Conservation (phyloP, 169 alveolate species). For the Plasmodium chabaudi region DNA sequence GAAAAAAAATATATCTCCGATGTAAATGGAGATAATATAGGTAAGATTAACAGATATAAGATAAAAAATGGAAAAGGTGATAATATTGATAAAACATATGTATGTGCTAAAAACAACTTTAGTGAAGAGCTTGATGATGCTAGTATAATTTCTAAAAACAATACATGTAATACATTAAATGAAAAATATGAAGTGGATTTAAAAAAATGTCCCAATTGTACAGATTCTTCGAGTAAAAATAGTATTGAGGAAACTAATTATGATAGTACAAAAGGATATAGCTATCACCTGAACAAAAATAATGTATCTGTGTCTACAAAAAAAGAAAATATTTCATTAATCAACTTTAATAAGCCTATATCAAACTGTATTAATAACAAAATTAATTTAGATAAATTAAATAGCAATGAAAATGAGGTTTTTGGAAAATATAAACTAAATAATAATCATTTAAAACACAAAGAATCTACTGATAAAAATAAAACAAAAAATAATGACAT, state of each 20-base stretch:
- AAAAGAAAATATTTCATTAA: constrained; percentile 17
- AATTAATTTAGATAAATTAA: neutral
- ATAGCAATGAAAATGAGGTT: constrained; percentile 14
- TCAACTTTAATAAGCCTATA: constrained; percentile 1
- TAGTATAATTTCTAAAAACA: constrained; percentile 6
- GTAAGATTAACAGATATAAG: constrained; percentile 3
- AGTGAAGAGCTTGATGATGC: neutral
- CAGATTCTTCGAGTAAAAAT: neutral
- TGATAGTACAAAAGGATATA: neutral
- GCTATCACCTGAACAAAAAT: neutral
- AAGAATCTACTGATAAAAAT: constrained; percentile 6
- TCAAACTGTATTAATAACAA: constrained; percentile 7
- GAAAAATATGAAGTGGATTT: constrained; percentile 16
- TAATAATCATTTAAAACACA: constrained; percentile 18
- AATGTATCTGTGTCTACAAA: constrained; percentile 13
- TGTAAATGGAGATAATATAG: neutral
- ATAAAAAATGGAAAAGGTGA: constrained; percentile 16
- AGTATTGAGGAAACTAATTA: constrained; percentile 1
- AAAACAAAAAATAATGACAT: neutral
- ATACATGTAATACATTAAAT: constrained; percentile 10
- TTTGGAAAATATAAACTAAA: constrained; percentile 20
- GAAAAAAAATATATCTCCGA: neutral
- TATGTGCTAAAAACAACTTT: neutral
- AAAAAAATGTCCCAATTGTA: constrained; percentile 2
- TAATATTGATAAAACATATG: constrained; percentile 9